A percentile compares a stretch with the other conserved stretches of the same genome.
These are phyloP conservation scores for Fusarium buharicum DNA, from an alignment of 2,329 filamentous ascomycete species.

Conservation along the genomic window DNA sequence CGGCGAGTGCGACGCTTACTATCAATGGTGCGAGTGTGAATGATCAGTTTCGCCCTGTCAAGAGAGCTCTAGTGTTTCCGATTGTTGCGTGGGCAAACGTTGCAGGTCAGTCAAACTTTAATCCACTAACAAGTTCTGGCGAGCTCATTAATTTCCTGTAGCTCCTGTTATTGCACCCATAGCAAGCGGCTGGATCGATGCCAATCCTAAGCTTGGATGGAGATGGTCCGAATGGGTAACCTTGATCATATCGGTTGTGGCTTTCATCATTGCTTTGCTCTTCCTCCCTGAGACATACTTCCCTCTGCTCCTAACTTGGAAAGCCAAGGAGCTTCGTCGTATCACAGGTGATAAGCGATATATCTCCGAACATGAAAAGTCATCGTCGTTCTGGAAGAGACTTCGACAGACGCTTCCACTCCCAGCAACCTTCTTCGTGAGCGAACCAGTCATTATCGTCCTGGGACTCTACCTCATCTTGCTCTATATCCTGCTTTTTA, in stretches of 20 bases:
- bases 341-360: conserved; percentile 70
- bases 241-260: conserved; percentile 68
- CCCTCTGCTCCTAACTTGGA: conserved; percentile 64
- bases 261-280: conserved; percentile 64
- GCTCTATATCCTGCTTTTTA: conserved; percentile 64
- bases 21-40: conserved; percentile 2
- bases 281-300: conserved; percentile 74
- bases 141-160: not conserved
- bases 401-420: conserved; percentile 56
- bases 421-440: conserved; percentile 53
- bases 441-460: conserved; percentile 52
- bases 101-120: not conserved
- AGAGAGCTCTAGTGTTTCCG: not conserved
- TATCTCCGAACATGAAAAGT: conserved; percentile 70
- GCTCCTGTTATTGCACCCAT: conserved; percentile 2
- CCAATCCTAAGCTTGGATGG: conserved; percentile 51
- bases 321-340: conserved; percentile 67
- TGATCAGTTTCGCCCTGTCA: conserved; percentile 9
- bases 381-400: conserved; percentile 62
- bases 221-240: conserved; percentile 72
- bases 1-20: conserved; percentile 1
- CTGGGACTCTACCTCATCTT: conserved; percentile 62
- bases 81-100: conserved; percentile 11
- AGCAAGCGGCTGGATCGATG: conserved; percentile 7
- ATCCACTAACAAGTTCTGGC: too few relatives aligned